Evolutionary conservation across 768 basidiomycete genomes (phyloP).

Genomic region (Hygrocybe punicea): DNA sequence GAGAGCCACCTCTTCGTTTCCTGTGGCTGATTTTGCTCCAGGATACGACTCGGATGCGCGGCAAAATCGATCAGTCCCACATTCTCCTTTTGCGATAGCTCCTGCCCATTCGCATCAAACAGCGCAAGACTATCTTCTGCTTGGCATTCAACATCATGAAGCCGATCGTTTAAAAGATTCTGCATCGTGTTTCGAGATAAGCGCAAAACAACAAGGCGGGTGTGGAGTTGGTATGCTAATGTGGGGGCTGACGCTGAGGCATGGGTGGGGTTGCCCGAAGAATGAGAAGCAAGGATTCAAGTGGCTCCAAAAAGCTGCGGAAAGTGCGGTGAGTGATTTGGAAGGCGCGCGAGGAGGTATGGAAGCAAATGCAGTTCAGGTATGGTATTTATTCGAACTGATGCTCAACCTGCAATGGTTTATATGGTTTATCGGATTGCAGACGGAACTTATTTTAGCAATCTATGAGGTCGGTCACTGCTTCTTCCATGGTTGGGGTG

Average conservation of each 20-base stretch:
- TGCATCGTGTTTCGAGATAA: conserved; percentile 70
- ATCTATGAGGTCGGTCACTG: conserved; percentile 92
- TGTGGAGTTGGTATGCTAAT: conserved; percentile 90
- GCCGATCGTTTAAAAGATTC: conserved; percentile 66
- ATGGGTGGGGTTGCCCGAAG: conserved; percentile 85
- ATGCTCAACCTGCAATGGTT: not conserved
- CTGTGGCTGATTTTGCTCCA: too few relatives aligned
- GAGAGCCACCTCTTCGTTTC: not conserved
- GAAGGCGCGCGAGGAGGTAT: conserved; percentile 52
- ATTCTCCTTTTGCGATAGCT: conserved; percentile 11
- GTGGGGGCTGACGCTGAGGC: conserved; percentile 82
- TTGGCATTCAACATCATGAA: conserved; percentile 78
- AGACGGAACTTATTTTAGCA: conserved; percentile 82
- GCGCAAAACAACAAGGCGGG: conserved; percentile 70
- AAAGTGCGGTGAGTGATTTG: conserved; percentile 72
- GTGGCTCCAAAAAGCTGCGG: conserved; percentile 81
- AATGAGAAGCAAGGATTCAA: conserved; percentile 76
- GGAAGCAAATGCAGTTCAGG: conserved; percentile 55
- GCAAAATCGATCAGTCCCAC: not conserved
- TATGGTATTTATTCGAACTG: conserved; percentile 20
- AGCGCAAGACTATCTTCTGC: conserved; percentile 66
- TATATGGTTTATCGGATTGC: not conserved
- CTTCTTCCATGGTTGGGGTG: conserved; percentile 92
- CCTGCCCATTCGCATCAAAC: conserved; percentile 25
- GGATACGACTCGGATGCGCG: not conserved